Evolutionary conservation across 495 filamentous ascomycete genomes (phyloP), one percentile per base, ranked within the genome.

Genomic region (Xylaria bambusicola): DNA sequence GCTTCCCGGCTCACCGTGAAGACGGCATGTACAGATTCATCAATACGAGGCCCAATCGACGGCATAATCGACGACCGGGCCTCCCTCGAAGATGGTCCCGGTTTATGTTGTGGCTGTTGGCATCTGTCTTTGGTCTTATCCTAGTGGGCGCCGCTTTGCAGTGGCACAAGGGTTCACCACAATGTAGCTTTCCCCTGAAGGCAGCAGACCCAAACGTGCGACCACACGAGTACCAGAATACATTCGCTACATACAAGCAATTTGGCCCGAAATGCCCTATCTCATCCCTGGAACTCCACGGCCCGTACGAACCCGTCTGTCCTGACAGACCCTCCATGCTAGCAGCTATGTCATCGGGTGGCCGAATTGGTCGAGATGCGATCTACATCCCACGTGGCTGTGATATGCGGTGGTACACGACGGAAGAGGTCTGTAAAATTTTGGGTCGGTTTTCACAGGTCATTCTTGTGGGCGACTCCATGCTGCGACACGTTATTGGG

Each of bases 401-500:
- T 49, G 78, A 80, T 46, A 78, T 82, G 76, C 69, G 67, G 15
- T 82, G 80, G 80, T 80, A 79, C 52, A 73, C 65, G n/a, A 80
- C 80, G 5, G 71, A 73, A 58, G 77, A 82, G 52, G 70, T 78
- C 20, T 82, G 80, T 51, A 73, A 78, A 44, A 79, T 81, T 35
- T 52, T 82, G 17, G 67, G 68, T 17, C 66, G 79, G 7, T 82
- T 79, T 44, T 73, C 78, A 21, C 80, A 80, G 51, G 74, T 82
- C 41, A 67, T 81, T 35, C 64, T 82, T 17, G 61, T 79, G 18
- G 80, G 80, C 24, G 80, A 82, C 62, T 81, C 77, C 40, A 82
- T 82, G 80, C 68, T 82, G 60, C 72, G 80, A 47, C 80, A 82
- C 64, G 71, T 82, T 13, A 76, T 82, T 45, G 80, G 80, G 12